Base-by-base conservation (phyloP, 768 basidiomycete species). In the Mycena pura region DNA sequence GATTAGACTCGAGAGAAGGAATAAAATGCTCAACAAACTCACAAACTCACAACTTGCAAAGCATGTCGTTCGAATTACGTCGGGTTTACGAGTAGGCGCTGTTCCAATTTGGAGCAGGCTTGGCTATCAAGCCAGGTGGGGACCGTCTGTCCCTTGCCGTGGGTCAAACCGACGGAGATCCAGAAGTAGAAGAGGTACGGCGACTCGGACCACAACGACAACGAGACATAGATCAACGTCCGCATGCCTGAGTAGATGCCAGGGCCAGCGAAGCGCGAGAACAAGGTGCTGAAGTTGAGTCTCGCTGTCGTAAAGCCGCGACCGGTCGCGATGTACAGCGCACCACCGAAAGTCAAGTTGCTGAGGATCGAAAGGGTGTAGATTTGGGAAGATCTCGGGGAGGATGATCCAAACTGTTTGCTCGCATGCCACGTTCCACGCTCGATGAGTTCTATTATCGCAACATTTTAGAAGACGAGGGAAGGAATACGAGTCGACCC, bases 361-460 rank as follows among this genome's bases (percentile, higher is more conserved):
- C 89, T 96, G 64, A 97, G 80, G 75, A 99, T 98, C 25, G 97
- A 99, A 72, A 99, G 94, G 44, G 95, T 95, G 74, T 94, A 96
- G 70, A 99, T 98, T 75, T 99, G 96, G 1, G 79, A 99, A 99
- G 63, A 99, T 91, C 74, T 99, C 97, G 95, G 95, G 1, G 97
- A 98, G 15, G 96, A 78, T 6, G 97, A 99, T 65, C 88, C 72
- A 76, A 99, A 98, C 74, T 99, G 97, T 72, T 96, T 98, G 63
- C 87, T 86, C 4, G 97, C 97, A 66, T 94, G 91, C 71, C 87
- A 88, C 19, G 95, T 94, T 40, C 97, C 97, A 70, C 96, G 90
- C 74, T 99, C 97, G 32, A 96, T 91, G 51, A 99, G 81, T 83
- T 99, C 97, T 95, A 71, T 17, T 32, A 53, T 27, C 64, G 62